phyloP scores from a whole-genome alignment of 495 filamentous ascomycete genomes.

The Alectoria sarmentosa region DNA sequence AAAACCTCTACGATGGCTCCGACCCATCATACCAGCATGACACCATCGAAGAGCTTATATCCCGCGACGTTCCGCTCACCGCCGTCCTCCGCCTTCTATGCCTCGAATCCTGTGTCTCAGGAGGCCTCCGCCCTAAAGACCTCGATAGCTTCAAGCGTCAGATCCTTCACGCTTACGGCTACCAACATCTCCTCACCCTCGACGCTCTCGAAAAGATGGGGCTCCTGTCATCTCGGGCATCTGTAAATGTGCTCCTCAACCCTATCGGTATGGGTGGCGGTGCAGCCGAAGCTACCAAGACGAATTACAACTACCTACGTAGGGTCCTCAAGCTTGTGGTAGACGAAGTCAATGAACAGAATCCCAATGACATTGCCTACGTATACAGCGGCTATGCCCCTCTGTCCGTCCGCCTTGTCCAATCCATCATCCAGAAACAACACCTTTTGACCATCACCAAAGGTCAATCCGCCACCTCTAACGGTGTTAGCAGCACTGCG shows the following conservation, averaged over 20 bases:
- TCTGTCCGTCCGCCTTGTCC: slow-evolving; percentile 86
- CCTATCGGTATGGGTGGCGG: slow-evolving; percentile 52
- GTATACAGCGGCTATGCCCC: slow-evolving; percentile 97
- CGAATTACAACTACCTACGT: slow-evolving; percentile 83
- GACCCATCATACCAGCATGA: slow-evolving; percentile 87
- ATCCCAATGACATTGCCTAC: slow-evolving; percentile 95
- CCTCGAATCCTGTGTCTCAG: slow-evolving; percentile 82
- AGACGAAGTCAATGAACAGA: slow-evolving; percentile 93
- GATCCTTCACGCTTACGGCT: slow-evolving; percentile 87
- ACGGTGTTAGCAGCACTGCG: slow-evolving; percentile 50
- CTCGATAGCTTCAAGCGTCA: slow-evolving; percentile 83
- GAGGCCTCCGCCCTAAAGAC: slow-evolving; percentile 79
- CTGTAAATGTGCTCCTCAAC: slow-evolving; percentile 63
- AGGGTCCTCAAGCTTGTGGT: slow-evolving; percentile 82
- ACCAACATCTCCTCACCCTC: slow-evolving; percentile 87
- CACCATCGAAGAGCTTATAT: slow-evolving; percentile 85
- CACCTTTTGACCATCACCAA: slow-evolving; percentile 50
- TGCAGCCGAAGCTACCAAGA: slow-evolving; percentile 53
- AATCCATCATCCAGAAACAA: slow-evolving; percentile 87
- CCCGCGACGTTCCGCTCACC: slow-evolving; percentile 69
- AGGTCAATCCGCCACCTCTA: slow-evolving; percentile 44
- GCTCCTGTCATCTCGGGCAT: slow-evolving; percentile 65
- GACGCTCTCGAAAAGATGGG: slow-evolving; percentile 85
- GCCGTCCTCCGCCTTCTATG: slow-evolving; percentile 80
- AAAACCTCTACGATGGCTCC: slow-evolving; percentile 86